A percentile compares a stretch with the other conserved stretches of the same genome.
These are phyloP conservation scores for Phytopythium ostracodes DNA, from an alignment of 352 stramenopile genomes.

Conservation along the genomic window DNA sequence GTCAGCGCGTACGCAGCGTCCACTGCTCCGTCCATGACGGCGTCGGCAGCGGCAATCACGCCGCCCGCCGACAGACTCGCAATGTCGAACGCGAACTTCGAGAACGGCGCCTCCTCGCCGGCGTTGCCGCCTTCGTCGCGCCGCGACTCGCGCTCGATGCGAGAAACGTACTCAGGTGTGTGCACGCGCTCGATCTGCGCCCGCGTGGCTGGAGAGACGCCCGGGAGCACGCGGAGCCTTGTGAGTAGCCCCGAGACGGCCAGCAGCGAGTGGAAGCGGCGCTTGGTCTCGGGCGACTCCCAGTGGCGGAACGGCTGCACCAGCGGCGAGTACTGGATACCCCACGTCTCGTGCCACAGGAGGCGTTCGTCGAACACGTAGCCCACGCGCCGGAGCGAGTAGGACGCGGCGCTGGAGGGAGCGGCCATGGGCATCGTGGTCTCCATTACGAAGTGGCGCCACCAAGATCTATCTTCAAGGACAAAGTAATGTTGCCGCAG, in stretches of 20 bases:
- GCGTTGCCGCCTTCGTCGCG: conserved; percentile 59
- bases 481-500: too few species aligned
- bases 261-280: conserved; percentile 73
- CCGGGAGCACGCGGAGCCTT: conserved; percentile 35
- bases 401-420: not conserved
- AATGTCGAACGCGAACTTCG: conserved; percentile 71
- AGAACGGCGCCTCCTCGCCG: conserved; percentile 68
- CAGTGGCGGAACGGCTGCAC: conserved; percentile 69
- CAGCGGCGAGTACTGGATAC: conserved; percentile 40
- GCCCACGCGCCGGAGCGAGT: conserved; percentile 21
- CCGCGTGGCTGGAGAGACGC: conserved; percentile 34
- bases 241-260: conserved; percentile 58
- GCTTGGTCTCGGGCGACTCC: conserved; percentile 80
- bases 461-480: too few species aligned
- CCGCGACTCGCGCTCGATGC: conserved; percentile 45
- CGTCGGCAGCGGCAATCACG: conserved; percentile 52
- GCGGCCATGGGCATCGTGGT: not conserved
- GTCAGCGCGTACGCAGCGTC: conserved; percentile 56
- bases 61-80: conserved; percentile 66
- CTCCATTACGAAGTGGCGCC: too few species aligned
- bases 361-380: conserved; percentile 85
- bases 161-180: conserved; percentile 43
- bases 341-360: conserved; percentile 72
- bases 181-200: conserved; percentile 58
- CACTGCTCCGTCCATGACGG: conserved; percentile 42